These are phyloP conservation scores for Pythium volutum DNA, from an alignment of 352 stramenopile genomes.

Conservation along the genomic window DNA sequence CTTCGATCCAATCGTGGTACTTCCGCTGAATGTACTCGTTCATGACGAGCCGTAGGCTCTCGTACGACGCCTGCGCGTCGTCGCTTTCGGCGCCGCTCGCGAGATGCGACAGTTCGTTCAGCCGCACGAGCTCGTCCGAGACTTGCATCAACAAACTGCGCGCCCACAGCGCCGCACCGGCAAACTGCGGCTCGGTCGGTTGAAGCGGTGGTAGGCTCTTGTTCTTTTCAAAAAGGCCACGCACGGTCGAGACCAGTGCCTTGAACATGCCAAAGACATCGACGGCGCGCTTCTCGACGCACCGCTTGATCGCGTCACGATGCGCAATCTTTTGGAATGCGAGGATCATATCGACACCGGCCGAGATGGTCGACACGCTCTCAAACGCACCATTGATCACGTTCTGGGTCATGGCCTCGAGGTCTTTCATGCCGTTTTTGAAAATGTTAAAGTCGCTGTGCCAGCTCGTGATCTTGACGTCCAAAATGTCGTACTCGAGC, in stretches of 20 bases:
- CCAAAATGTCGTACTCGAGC: slow-evolving; percentile 93
- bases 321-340: slow-evolving; percentile 93
- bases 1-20: slow-evolving; percentile 90
- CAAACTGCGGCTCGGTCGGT: slow-evolving; percentile 90
- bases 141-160: slow-evolving; percentile 79
- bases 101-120: slow-evolving; percentile 68
- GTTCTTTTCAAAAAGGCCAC: slow-evolving; percentile 92
- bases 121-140: slow-evolving; percentile 68
- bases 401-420: slow-evolving; percentile 95
- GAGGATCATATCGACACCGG: slow-evolving; percentile 90
- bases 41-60: slow-evolving; percentile 75
- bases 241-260: slow-evolving; percentile 63
- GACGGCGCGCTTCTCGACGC: slow-evolving; percentile 91
- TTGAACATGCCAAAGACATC: slow-evolving; percentile 94
- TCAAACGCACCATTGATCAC: slow-evolving; percentile 95
- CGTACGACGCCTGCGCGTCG: slow-evolving; percentile 70
- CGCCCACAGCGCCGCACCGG: slow-evolving; percentile 91
- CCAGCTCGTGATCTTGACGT: slow-evolving; percentile 95
- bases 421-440: slow-evolving; percentile 95
- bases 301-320: slow-evolving; percentile 91
- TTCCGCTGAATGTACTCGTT: slow-evolving; percentile 90
- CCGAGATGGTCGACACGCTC: slow-evolving; percentile 84
- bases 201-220: slow-evolving; percentile 80
- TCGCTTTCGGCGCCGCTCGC: slow-evolving; percentile 75
- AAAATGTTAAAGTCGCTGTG: slow-evolving; percentile 95